phyloP scores from a whole-genome alignment of 371 early-diverging fungal genomes.

The Circinella umbellata region DNA sequence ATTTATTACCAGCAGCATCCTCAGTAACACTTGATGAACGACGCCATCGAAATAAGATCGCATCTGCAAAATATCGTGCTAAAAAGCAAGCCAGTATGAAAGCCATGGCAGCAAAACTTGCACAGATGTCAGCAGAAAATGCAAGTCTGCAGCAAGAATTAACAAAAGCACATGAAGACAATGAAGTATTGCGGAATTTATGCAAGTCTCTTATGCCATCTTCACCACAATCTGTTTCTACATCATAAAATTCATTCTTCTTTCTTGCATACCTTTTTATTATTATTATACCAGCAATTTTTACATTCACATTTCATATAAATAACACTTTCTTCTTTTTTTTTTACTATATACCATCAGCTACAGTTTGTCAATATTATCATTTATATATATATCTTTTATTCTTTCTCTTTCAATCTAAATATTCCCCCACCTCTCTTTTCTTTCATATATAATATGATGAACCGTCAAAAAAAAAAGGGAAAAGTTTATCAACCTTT shows the following conservation, averaged over 20 bases:
- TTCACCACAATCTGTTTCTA: not conserved
- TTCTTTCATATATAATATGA: too few species aligned
- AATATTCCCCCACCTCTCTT: too few species aligned
- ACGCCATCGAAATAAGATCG: slow-evolving; percentile 56
- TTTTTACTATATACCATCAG: too few species aligned
- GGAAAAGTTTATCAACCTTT: too few species aligned
- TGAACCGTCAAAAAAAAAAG: too few species aligned
- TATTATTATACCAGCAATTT: not conserved
- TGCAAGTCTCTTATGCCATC: slow-evolving; percentile 30
- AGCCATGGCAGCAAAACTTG: slow-evolving; percentile 47
- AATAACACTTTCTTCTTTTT: too few species aligned
- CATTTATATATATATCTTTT: too few species aligned
- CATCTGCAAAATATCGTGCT: slow-evolving; percentile 58
- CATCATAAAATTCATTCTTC: not conserved
- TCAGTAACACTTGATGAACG: slow-evolving; percentile 36
- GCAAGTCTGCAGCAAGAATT: slow-evolving; percentile 38
- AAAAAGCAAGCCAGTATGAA: slow-evolving; percentile 54
- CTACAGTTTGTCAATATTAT: too few species aligned
- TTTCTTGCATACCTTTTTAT: not conserved
- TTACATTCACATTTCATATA: not conserved
- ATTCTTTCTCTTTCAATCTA: too few species aligned
- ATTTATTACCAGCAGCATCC: not conserved
- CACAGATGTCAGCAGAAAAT: slow-evolving; percentile 40
- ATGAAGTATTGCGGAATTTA: slow-evolving; percentile 37
- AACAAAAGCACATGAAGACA: slow-evolving; percentile 40